These are phyloP conservation scores for Gossypium stocksii DNA, from an alignment of 345 rosid species.

Conservation along the genomic window DNA sequence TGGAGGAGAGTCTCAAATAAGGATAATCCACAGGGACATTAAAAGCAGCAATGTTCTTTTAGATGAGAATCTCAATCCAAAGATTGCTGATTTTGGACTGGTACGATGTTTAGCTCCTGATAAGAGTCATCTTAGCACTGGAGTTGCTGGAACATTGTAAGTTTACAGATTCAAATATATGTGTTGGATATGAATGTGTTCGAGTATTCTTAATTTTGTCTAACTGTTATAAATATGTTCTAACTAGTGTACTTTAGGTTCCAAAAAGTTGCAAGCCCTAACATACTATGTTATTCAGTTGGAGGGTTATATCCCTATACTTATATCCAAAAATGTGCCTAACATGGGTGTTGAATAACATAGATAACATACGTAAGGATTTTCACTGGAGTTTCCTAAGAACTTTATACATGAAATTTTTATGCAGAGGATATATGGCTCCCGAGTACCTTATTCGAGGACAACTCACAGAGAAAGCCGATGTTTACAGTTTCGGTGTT, in stretches of 20 bases:
- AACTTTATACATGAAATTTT: neutral
- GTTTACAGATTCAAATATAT: conserved; percentile 2
- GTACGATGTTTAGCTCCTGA: conserved; percentile 45
- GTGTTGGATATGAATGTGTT: neutral
- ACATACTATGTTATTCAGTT: too few relatives aligned
- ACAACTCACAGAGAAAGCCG: conserved; percentile 49
- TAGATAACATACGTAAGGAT: neutral
- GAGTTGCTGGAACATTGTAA: conserved; percentile 55
- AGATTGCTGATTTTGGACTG: conserved; percentile 56
- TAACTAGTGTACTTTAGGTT: too few relatives aligned
- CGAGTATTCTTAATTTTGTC: too few relatives aligned
- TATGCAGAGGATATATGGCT: conserved; percentile 56
- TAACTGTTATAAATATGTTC: too few relatives aligned
- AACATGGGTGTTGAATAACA: neutral
- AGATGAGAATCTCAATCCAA: conserved; percentile 39
- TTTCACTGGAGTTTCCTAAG: neutral
- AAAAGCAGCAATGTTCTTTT: conserved; percentile 57
- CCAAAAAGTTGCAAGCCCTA: too few relatives aligned
- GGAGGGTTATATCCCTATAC: too few relatives aligned
- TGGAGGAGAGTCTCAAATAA: conserved; percentile 37
- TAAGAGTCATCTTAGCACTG: conserved; percentile 44
- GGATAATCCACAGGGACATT: conserved; percentile 51
- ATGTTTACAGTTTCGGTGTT: conserved; percentile 52
- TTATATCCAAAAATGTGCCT: too few relatives aligned
- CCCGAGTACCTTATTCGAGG: conserved; percentile 50